These are phyloP conservation scores for Barnettozyma salicaria DNA, from an alignment of 805 yeast species.

Conservation along the genomic window DNA sequence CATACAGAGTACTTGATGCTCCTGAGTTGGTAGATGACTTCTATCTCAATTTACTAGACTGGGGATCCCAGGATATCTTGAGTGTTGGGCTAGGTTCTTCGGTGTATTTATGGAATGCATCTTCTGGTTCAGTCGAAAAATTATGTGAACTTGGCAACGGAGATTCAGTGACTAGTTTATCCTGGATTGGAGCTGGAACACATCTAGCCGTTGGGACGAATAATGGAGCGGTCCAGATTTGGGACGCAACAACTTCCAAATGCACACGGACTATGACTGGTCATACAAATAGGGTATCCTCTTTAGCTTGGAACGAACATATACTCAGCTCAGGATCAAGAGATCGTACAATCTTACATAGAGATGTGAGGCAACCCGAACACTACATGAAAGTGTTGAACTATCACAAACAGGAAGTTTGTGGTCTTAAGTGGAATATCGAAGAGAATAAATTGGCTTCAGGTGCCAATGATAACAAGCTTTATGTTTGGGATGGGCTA, in stretches of 20 bases:
- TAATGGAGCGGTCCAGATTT: slow-evolving; percentile 83
- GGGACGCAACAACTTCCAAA: slow-evolving; percentile 82
- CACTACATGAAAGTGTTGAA: slow-evolving; percentile 70
- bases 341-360: slow-evolving; percentile 76
- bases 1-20: slow-evolving; percentile 91
- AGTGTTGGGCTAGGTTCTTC: slow-evolving; percentile 88
- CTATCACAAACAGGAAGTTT: slow-evolving; percentile 87
- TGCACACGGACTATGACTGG: slow-evolving; percentile 92
- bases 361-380: slow-evolving; percentile 85
- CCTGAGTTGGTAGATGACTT: slow-evolving; percentile 94
- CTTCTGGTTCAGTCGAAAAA: slow-evolving; percentile 74
- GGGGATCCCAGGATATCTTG: slow-evolving; percentile 86
- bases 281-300: slow-evolving; percentile 76
- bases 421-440: slow-evolving; percentile 91
- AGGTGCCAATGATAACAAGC: slow-evolving; percentile 90
- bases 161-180: slow-evolving; percentile 74
- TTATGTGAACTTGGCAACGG: slow-evolving; percentile 65
- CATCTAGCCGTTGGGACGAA: slow-evolving; percentile 91
- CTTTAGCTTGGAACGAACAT: slow-evolving; percentile 93
- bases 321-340: slow-evolving; percentile 81
- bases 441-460: slow-evolving; percentile 90
- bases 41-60: slow-evolving; percentile 84
- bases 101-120: slow-evolving; percentile 88
- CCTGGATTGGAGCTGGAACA: slow-evolving; percentile 94
- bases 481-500: slow-evolving; percentile 81